These are phyloP conservation scores for Colletotrichum sp. DNA, from an alignment of 2,329 filamentous ascomycete genomes.

Conservation along the genomic window DNA sequence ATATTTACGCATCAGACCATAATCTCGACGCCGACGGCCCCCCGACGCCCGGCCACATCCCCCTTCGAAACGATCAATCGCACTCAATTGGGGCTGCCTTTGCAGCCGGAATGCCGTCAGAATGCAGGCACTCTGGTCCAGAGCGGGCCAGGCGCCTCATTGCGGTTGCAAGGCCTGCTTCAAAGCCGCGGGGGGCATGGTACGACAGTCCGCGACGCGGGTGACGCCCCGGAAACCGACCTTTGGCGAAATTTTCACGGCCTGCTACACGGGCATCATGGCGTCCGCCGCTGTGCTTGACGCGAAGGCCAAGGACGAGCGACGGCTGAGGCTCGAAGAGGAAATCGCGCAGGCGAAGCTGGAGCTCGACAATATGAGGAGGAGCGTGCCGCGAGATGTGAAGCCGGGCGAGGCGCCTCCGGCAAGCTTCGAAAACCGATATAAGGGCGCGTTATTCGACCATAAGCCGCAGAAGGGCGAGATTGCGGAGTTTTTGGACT, in stretches of 20 bases:
- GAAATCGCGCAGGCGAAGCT: conserved; percentile 61
- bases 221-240: conserved; percentile 54
- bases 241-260: conserved; percentile 63
- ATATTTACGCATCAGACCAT: conserved; percentile 3
- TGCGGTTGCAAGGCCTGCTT: conserved; percentile 70
- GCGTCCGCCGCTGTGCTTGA: conserved; percentile 70
- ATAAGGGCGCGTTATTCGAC: background rate
- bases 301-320: conserved; percentile 60
- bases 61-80: background rate
- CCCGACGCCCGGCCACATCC: background rate
- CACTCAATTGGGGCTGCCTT: conserved; percentile 3
- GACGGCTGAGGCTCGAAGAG: conserved; percentile 64
- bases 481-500: conserved; percentile 8
- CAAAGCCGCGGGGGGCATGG: conserved; percentile 50
- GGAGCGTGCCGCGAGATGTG: conserved; percentile 25
- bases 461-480: background rate
- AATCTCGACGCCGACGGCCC: background rate
- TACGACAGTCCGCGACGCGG: conserved; percentile 55
- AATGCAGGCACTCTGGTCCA: conserved; percentile 75
- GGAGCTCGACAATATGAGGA: conserved; percentile 46
- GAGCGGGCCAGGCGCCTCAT: conserved; percentile 66
- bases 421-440: conserved; percentile 25
- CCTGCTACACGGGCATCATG: conserved; percentile 72
- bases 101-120: conserved; percentile 38
- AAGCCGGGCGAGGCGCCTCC: conserved; percentile 23